These are phyloP conservation scores for Amanita inopinata DNA, from an alignment of 768 basidiomycete genomes.

Conservation along the genomic window DNA sequence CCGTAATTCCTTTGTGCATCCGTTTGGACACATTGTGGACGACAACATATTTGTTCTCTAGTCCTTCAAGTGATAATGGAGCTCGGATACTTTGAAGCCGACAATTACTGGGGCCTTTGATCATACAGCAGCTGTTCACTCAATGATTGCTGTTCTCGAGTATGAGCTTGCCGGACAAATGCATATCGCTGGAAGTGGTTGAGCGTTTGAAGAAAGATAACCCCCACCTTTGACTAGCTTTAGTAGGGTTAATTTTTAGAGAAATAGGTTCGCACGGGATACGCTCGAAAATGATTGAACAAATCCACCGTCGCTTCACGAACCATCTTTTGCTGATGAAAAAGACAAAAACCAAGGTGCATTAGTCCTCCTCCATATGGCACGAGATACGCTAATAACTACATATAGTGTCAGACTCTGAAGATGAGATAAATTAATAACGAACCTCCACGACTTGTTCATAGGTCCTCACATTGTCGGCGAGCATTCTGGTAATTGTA, in stretches of 20 bases:
- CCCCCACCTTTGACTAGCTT: slow-evolving; percentile 50
- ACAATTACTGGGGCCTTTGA: slow-evolving; percentile 16
- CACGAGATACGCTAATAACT: slow-evolving; percentile 77
- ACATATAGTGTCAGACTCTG: slow-evolving; percentile 4
- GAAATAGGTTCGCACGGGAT: slow-evolving; percentile 46
- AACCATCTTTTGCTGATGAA: slow-evolving; percentile 74
- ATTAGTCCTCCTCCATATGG: slow-evolving; percentile 76
- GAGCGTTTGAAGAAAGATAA: slow-evolving; percentile 63
- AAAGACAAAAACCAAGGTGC: slow-evolving; percentile 81
- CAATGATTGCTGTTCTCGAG: slow-evolving; percentile 35
- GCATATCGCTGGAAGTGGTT: slow-evolving; percentile 89
- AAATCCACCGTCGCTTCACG: slow-evolving; percentile 77
- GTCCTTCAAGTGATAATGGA: no score
- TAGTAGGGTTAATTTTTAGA: slow-evolving; percentile 9
- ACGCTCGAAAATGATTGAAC: slow-evolving; percentile 67
- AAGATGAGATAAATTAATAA: background rate
- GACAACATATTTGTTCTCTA: no score
- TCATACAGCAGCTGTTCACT: slow-evolving; percentile 12
- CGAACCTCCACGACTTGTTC: slow-evolving; percentile 84
- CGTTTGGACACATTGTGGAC: no score
- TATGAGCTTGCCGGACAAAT: slow-evolving; percentile 75
- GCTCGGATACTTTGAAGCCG: slow-evolving; percentile 3
- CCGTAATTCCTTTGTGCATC: no score
- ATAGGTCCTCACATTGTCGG: slow-evolving; percentile 65
- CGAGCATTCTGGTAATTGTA: slow-evolving; percentile 65